Percentiles rank a stretch among this genome's conserved stretches.
phyloP scores from a whole-genome alignment of 2,329 filamentous ascomycete genomes.

The Podosphaera leucotricha region DNA sequence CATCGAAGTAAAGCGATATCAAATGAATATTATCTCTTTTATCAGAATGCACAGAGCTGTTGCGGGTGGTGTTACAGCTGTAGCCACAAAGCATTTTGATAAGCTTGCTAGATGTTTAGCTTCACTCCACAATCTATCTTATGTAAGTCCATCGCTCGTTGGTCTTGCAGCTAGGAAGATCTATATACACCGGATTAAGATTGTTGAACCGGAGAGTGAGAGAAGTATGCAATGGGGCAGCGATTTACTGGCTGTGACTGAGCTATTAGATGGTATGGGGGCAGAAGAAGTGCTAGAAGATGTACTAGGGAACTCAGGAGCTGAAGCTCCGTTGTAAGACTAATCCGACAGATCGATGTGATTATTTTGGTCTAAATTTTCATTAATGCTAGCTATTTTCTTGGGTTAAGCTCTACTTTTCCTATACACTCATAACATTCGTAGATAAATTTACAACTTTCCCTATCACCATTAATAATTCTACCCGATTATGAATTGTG shows the following conservation, averaged over 20 bases:
- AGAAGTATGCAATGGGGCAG: slow-evolving; percentile 89
- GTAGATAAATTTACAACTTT: too few species aligned
- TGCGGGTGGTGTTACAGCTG: slow-evolving; percentile 49
- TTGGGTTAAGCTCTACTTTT: too few species aligned
- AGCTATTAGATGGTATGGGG: slow-evolving; percentile 36
- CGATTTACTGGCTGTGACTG: slow-evolving; percentile 41
- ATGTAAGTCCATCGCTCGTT: slow-evolving; percentile 64
- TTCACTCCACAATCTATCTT: slow-evolving; percentile 57
- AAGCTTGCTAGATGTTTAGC: slow-evolving; percentile 50
- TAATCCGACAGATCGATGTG: too few species aligned
- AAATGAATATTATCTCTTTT: slow-evolving; percentile 72
- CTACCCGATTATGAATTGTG: too few species aligned
- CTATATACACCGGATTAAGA: slow-evolving; percentile 60
- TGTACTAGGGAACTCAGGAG: slow-evolving; percentile 26
- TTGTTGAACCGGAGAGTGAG: slow-evolving; percentile 48
- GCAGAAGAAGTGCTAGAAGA: slow-evolving; percentile 42
- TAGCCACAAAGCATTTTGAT: slow-evolving; percentile 56
- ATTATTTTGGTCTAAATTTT: too few species aligned
- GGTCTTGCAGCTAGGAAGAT: slow-evolving; percentile 64
- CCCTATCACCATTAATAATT: too few species aligned
- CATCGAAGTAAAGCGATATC: slow-evolving; percentile 60
- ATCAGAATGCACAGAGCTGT: slow-evolving; percentile 74
- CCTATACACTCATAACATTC: too few species aligned
- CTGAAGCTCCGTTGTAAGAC: slow-evolving; percentile 27
- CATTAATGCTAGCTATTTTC: too few species aligned